phyloP scores from a whole-genome alignment of 371 early-diverging fungal genomes.

The Apophysomyces variabilis region DNA sequence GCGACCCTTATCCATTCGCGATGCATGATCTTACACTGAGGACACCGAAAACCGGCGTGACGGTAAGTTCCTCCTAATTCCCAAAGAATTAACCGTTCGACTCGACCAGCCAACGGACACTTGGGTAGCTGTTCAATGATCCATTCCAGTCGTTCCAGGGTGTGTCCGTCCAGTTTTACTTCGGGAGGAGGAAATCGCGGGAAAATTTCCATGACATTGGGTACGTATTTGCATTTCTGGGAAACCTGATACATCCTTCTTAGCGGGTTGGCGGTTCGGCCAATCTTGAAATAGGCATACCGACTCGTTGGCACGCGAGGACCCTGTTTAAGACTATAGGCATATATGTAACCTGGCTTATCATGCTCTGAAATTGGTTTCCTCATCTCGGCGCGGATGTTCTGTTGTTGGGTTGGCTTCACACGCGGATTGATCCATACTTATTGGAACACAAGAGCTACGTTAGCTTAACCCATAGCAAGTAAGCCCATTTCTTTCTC shows the following conservation, averaged over 20 bases:
- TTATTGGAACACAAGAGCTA: neutral
- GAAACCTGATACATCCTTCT: constrained; percentile 58
- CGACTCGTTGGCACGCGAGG: constrained; percentile 33
- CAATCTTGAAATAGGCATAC: constrained; percentile 59
- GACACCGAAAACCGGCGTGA: constrained; percentile 36
- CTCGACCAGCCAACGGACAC: constrained; percentile 53
- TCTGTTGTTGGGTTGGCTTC: neutral
- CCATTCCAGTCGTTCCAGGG: constrained; percentile 30
- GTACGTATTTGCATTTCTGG: constrained; percentile 46
- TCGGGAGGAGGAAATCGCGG: constrained; percentile 31
- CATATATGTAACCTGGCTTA: constrained; percentile 58
- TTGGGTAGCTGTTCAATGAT: constrained; percentile 19
- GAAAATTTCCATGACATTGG: constrained; percentile 51
- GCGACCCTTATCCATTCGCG: constrained; percentile 54
- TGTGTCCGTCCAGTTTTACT: constrained; percentile 24
- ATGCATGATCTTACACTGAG: constrained; percentile 44
- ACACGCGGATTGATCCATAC: constrained; percentile 37
- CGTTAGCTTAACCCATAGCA: too few relatives aligned
- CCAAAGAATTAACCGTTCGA: constrained; percentile 61
- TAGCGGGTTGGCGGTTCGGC: constrained; percentile 52
- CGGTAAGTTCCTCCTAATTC: constrained; percentile 41
- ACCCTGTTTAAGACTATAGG: constrained; percentile 39
- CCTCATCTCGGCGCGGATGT: constrained; percentile 43
- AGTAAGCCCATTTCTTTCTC: too few relatives aligned
- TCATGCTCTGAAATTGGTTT: constrained; percentile 50